Percentiles rank a stretch among this genome's conserved stretches.
phyloP scores from a whole-genome alignment of 129 eudicot species.

The Calendula officinalis region DNA sequence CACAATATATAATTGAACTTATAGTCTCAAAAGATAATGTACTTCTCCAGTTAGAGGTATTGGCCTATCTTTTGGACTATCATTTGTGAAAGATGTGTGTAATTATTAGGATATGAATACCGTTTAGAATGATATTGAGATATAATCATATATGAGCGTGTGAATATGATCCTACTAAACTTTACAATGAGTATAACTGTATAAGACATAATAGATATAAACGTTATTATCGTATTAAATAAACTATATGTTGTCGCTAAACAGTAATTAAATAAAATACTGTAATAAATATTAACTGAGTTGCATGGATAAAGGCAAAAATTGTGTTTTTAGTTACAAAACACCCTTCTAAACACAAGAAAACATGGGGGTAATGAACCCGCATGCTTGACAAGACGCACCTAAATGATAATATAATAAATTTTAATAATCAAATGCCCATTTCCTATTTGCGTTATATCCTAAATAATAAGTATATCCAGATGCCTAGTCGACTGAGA shows the following conservation, averaged over 20 bases:
- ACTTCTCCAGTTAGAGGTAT: too few species aligned
- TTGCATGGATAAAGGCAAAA: conserved; percentile 5
- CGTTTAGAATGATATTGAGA: too few species aligned
- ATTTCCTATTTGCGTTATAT: conserved; percentile 14
- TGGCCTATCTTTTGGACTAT: too few species aligned
- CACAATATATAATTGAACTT: too few species aligned
- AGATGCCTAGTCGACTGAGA: neutral
- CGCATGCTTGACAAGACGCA: conserved; percentile 29
- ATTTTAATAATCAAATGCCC: conserved; percentile 20
- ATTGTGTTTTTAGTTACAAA: conserved; percentile 1
- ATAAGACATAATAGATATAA: too few species aligned
- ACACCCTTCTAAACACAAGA: conserved; percentile 16
- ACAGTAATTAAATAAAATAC: neutral
- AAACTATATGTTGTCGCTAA: neutral
- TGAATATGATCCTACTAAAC: too few species aligned
- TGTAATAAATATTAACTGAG: neutral
- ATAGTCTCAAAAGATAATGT: too few species aligned
- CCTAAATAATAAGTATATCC: neutral
- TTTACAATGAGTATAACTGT: too few species aligned
- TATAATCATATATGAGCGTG: too few species aligned
- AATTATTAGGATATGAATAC: too few species aligned
- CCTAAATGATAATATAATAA: neutral
- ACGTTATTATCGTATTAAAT: neutral
- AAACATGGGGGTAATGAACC: conserved; percentile 31
- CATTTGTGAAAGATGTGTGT: too few species aligned